Conservation (phyloP, 345 rosid genomes). For the Gossypium stocksii region DNA sequence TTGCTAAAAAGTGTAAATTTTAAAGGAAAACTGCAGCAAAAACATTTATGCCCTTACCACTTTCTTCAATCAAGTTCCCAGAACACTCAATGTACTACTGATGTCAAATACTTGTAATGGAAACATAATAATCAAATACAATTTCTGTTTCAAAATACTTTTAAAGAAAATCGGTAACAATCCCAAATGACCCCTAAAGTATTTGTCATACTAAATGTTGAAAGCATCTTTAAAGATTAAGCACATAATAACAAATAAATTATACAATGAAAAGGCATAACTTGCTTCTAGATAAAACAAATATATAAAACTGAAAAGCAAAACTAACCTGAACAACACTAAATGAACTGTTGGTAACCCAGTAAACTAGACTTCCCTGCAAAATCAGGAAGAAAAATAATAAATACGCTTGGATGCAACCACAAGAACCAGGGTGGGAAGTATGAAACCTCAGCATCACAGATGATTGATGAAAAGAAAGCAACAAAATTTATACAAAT, state of each 20-base stretch:
- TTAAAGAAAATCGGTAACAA: background rate
- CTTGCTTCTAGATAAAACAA: background rate
- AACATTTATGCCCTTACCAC: background rate
- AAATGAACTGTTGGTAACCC: conserved; percentile 77
- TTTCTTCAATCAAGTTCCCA: background rate
- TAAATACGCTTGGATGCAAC: conserved; percentile 9
- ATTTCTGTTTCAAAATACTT: background rate
- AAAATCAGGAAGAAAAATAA: conserved; percentile 24
- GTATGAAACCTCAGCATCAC: background rate
- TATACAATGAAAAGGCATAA: background rate
- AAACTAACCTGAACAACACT: conserved; percentile 66
- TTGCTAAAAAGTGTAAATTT: background rate
- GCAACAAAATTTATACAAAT: background rate
- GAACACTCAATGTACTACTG: background rate
- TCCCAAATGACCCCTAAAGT: background rate
- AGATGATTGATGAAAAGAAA: background rate
- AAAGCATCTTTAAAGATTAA: conserved; percentile 2
- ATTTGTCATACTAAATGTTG: background rate
- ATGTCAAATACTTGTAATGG: background rate
- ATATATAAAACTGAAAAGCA: background rate
- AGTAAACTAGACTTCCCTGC: conserved; percentile 88
- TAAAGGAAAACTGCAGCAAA: background rate
- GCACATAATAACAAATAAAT: background rate
- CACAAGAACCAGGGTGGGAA: background rate
- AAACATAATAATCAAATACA: background rate